Conservation (phyloP, 1,284 basidiomycete species). For the Heterobasidion parviporum region DNA sequence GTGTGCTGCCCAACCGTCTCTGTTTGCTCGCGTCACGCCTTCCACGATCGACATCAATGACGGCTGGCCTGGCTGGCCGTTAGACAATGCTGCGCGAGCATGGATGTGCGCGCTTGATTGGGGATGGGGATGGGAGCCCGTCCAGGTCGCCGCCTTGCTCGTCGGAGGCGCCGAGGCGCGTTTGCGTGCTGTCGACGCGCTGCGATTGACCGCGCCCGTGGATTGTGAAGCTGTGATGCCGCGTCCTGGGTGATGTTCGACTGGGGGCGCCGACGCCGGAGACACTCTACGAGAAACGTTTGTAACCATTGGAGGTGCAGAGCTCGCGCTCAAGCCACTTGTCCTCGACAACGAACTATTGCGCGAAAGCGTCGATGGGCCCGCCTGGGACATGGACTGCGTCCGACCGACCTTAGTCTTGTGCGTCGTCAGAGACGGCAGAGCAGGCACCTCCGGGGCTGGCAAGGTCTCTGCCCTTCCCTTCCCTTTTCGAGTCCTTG, state of each 20-base stretch:
- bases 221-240: not conserved
- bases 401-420: not conserved
- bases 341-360: not conserved
- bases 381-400: not conserved
- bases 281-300: not conserved
- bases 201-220: not conserved
- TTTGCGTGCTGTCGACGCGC: not conserved
- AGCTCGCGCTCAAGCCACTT: not conserved
- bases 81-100: not conserved
- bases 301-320: not conserved
- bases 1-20: slow-evolving; percentile 6
- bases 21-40: slow-evolving; percentile 35
- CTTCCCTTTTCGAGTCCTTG: slow-evolving; percentile 7
- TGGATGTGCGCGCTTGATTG: not conserved
- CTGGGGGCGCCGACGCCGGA: not conserved
- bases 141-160: not conserved
- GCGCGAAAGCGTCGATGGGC: slow-evolving; percentile 1
- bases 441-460: not conserved
- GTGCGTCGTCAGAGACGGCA: not conserved
- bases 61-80: slow-evolving; percentile 13
- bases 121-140: not conserved
- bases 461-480: not conserved
- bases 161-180: not conserved
- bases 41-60: slow-evolving; percentile 67
- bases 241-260: not conserved